Conservation (phyloP, 805 yeast genomes). For the Myxozyma geophila region DNA sequence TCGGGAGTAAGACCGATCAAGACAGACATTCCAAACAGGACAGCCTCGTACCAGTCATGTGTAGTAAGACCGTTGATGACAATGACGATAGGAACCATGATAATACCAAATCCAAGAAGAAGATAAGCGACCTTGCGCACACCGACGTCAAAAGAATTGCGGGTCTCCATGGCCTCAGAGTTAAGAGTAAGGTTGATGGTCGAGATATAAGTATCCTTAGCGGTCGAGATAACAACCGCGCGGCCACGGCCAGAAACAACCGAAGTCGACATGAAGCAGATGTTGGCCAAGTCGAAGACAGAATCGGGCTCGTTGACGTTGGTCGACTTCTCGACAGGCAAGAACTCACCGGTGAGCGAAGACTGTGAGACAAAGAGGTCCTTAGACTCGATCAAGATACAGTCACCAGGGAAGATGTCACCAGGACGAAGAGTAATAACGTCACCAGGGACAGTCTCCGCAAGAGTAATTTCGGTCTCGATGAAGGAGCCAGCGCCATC, state of each 20-base stretch:
- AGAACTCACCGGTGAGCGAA: constrained; percentile 84
- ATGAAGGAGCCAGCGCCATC: constrained; percentile 24
- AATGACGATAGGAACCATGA: constrained; percentile 37
- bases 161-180: constrained; percentile 37
- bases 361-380: constrained; percentile 88
- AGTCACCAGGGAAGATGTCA: constrained; percentile 90
- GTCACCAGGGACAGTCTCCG: constrained; percentile 87
- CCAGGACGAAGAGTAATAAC: constrained; percentile 84
- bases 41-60: constrained; percentile 35
- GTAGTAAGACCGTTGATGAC: constrained; percentile 37
- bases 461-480: constrained; percentile 57
- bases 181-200: constrained; percentile 38
- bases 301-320: constrained; percentile 30
- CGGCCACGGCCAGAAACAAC: constrained; percentile 37
- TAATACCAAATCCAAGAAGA: constrained; percentile 34
- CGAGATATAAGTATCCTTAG: constrained; percentile 33
- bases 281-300: constrained; percentile 32
- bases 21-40: constrained; percentile 37
- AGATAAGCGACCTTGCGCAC: constrained; percentile 37
- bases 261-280: constrained; percentile 35
- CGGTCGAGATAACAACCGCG: constrained; percentile 34
- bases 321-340: constrained; percentile 35
- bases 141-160: constrained; percentile 37
- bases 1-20: constrained; percentile 36
- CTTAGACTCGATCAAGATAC: constrained; percentile 67